Evolutionary conservation across 441 rosid species (phyloP).

Genomic region (Erodium trifolium): DNA sequence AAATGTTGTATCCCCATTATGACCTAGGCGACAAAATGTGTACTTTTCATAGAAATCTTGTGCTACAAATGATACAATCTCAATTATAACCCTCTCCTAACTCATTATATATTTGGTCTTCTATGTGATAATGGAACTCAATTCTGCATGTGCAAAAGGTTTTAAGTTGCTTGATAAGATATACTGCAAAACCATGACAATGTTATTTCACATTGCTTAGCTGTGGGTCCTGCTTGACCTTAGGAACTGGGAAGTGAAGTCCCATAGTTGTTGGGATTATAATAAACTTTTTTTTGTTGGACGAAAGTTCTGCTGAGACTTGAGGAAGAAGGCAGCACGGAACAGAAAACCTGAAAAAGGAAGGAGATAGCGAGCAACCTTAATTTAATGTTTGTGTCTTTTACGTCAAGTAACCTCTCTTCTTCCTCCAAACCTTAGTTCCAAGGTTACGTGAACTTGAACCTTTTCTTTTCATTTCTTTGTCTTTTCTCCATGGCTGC

Average conservation of each 20-base stretch:
- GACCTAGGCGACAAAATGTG: not conserved
- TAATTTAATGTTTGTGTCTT: conserved; percentile 14
- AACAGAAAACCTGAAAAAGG: not conserved
- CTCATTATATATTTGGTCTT: too few species aligned
- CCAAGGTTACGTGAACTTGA: conserved; percentile 13
- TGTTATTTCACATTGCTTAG: too few species aligned
- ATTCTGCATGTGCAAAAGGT: not conserved
- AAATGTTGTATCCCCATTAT: not conserved
- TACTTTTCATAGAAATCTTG: not conserved
- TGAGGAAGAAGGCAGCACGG: conserved; percentile 4
- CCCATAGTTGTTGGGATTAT: too few species aligned
- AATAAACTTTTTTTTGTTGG: too few species aligned
- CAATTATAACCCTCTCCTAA: not conserved
- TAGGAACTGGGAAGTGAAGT: too few species aligned
- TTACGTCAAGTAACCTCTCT: conserved; percentile 21
- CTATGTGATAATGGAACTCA: not conserved
- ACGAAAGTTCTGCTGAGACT: not conserved
- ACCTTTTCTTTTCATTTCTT: not conserved
- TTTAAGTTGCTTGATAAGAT: not conserved
- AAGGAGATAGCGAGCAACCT: not conserved
- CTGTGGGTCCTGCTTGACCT: too few species aligned
- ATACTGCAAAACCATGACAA: not conserved
- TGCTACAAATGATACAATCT: not conserved
- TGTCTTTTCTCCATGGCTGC: too few species aligned
- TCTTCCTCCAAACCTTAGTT: not conserved